Evolutionary conservation across 1,284 basidiomycete species (phyloP), one percentile per base, ranked within the genome.

Genomic region (Cutaneotrichosporon mucoides): DNA sequence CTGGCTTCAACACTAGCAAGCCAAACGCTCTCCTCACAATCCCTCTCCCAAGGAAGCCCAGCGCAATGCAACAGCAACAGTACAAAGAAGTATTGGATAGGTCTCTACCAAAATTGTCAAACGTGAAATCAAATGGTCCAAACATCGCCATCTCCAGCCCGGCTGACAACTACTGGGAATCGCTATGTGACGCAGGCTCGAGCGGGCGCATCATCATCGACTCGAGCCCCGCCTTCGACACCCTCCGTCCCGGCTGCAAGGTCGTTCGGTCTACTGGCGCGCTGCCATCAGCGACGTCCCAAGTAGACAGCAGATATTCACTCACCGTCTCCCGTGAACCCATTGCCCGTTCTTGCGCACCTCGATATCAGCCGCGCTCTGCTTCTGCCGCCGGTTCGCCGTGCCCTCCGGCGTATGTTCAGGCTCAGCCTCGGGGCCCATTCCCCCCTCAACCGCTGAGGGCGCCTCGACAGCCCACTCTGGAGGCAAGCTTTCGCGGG

Each of bases 181-280:
- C 35, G 46, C 46, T 10, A 33, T 12, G 46, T 13, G 34, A 48
- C 33, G 43, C 43, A 4, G 53, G 43, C 24, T 54, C 53, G n/a
- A 54, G 16, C 4, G 53, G 53, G 12, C 53, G 42, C 53, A 44
- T 59, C 46, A 49, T 57, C 42, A 76, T 69, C 3, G 75, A 90
- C 80, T 94, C 91, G 65, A 94, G 77, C 38, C 91, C 91, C 4
- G 91, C 91, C 77, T 94, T 94, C 73, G 88, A 90, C 57, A 92
- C 90, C 59, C 91, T 81, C 61, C 91, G 79, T 80, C 89, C 83
- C 16, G 91, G 91, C 74, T 92, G 90, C 62, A 93, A 77, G 33
- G 91, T 93, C 46, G 81, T 86, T 76, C 89, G 88, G 71, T 92
- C 84, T 24, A 93, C 90, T 1, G 91, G 90, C 34, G 89, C 89